Base-by-base conservation (phyloP, 2,329 filamentous ascomycete species). In the Rhinocladiella similis region DNA sequence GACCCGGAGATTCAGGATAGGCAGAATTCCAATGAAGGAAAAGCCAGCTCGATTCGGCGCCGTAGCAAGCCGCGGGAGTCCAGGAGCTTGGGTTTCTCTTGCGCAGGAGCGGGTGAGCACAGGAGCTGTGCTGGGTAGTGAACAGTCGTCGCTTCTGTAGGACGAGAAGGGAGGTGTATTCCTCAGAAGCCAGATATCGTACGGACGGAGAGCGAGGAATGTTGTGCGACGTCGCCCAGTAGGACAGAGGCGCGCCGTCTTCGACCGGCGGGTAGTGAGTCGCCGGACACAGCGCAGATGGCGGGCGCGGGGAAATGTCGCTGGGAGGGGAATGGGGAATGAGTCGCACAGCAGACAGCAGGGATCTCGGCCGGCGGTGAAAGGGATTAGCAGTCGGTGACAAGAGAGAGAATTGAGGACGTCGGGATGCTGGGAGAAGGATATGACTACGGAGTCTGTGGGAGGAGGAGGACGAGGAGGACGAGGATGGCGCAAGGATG, bases 211-310 rank as follows among this genome's bases (percentile, higher is more conserved):
- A 19, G 39, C 19, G 39, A 59, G 18, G 36, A 27, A 52, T 16
- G 52, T 29, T 27, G 59, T 59, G 53, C 59, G 59, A 61, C 59
- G 7, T 53, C n/a, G 36, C 20, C 20, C 3, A 20, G 59, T 61
- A 54, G 58, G 53, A 61, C 58, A 57, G 47, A 54, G 56, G 54
- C 35, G 46, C 49, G 25, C 50, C 47, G 50, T 50, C 36, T 41
- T 54, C 46, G 45, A 48, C 29, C 35, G 46, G 19, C 50, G n/a
- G 35, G 50, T 27, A 9, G 39, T 19, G 35, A 35, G 18, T 35
- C 38, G 20, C 22, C 38, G 49, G 41, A 41, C 19, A 60, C 45
- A 50, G 29, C 35, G 43, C 22, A 18, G 49, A 27, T 25, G 54
- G 27, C 14, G 42, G 14, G 18, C 29, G 41, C 39, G 53, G 38